Evolutionary conservation across 768 basidiomycete genomes (phyloP).

Genomic region (Lyophyllum semitale): DNA sequence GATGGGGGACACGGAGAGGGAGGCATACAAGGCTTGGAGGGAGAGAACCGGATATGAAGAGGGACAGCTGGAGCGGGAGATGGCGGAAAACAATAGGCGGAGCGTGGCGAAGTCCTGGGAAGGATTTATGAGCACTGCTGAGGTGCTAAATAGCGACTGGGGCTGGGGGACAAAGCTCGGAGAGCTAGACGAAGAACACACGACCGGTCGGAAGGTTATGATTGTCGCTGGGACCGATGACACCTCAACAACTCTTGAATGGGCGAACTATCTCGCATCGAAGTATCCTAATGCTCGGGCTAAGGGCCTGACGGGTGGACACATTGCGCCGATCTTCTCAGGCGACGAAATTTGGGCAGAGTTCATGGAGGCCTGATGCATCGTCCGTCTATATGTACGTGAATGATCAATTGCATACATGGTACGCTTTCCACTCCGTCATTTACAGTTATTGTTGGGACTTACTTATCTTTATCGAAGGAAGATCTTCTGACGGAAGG

Average conservation of each 20-base stretch:
- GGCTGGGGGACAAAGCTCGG: constrained; percentile 34
- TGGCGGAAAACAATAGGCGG: constrained; percentile 37
- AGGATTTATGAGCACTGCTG: constrained; percentile 38
- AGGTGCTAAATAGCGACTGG: constrained; percentile 45
- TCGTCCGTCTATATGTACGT: too few relatives aligned
- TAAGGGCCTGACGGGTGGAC: constrained; percentile 40
- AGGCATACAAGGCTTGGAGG: constrained; percentile 40
- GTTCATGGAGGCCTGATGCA: constrained; percentile 13
- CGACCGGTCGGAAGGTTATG: constrained; percentile 34
- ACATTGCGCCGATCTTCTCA: constrained; percentile 36
- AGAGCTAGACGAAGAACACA: constrained; percentile 44
- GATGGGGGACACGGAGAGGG: constrained; percentile 33
- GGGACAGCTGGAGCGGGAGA: constrained; percentile 35
- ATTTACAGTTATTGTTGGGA: too few relatives aligned
- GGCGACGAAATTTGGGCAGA: constrained; percentile 39
- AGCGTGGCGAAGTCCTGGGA: constrained; percentile 47
- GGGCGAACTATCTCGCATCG: constrained; percentile 38
- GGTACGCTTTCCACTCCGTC: too few relatives aligned
- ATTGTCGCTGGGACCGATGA: constrained; percentile 38
- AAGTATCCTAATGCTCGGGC: constrained; percentile 41
- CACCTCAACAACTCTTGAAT: constrained; percentile 28
- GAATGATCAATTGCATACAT: too few relatives aligned
- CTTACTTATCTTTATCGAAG: too few relatives aligned
- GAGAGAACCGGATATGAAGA: constrained; percentile 35
- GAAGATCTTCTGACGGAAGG: too few relatives aligned